Evolutionary conservation across 1,284 basidiomycete species (phyloP), one percentile per base, ranked within the genome.

Genomic region (Papiliotrema laurentii): DNA sequence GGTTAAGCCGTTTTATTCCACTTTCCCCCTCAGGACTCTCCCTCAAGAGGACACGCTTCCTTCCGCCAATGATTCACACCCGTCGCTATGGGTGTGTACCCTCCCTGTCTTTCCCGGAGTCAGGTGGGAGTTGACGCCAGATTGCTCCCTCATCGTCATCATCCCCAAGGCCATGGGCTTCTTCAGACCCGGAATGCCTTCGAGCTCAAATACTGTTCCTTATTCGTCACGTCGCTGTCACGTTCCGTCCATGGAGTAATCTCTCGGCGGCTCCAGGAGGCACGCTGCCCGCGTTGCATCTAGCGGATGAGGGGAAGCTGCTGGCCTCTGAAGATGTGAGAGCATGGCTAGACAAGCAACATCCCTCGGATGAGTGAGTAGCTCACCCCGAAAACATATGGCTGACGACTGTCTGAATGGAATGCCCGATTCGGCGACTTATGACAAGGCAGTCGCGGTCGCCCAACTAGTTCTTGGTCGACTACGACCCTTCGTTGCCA

Each of bases 11-110:
- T 62, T 73, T 33, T 74, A 72, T 54, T 51, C 66, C 13, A 61
- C 60, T 26, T 73, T 71, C 53, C 72, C 72, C 1, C 46, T 74
- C 7, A 69, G 72, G n/a, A 50, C 59, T 6, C 52, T 72, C 1
- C 62, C 65, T 26, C 66, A 68, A 40, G 66, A 72, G 19, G 64
- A 69, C 30, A 38, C 56, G n/a, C 33, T 67, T 0, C 50, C 61
- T 18, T 69, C 63, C 63, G 24, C 38, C 16, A 10, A 36, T 19
- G 4, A 30, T 14, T 10, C 35, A 19, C 6, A 4, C 6, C 31
- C 30, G 7, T 6, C 19, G 16, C 28, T 60, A n/a, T 56, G 58
- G 60, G 60, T 61, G 47, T 33, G 53, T 47, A 10, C 16, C 4
- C 27, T 21, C 13, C 19, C 25, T 26, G 28, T 25, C 28, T 10